Percentiles rank a stretch among this genome's conserved stretches.
Conservation (phyloP, 1,284 basidiomycete species). For the Trichosporon sp. region DNA sequence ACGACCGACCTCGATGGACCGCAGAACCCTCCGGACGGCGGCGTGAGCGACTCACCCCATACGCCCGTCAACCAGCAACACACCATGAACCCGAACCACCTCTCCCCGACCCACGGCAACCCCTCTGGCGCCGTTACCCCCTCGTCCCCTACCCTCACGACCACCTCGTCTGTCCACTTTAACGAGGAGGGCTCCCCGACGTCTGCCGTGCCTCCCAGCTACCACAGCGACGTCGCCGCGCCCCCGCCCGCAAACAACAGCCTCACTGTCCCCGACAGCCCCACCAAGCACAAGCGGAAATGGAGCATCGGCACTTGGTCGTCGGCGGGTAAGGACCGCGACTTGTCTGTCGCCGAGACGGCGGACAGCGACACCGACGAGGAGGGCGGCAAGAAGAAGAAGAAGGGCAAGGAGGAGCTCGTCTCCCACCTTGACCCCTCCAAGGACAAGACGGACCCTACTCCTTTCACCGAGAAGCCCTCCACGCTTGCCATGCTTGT, state of each 20-base stretch:
- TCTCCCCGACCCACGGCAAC: constrained; percentile 24
- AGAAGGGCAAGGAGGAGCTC: constrained; percentile 24
- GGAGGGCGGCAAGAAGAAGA: constrained; percentile 6
- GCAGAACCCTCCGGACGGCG: constrained; percentile 1
- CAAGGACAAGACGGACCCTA: constrained; percentile 61
- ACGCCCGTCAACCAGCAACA: constrained; percentile 11
- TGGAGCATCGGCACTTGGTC: constrained; percentile 34
- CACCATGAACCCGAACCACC: constrained; percentile 21
- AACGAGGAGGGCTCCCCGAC: constrained; percentile 31
- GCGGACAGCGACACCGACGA: not conserved
- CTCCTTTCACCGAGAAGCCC: constrained; percentile 67
- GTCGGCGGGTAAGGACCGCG: constrained; percentile 14
- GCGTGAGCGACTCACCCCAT: constrained; percentile 3
- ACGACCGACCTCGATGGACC: constrained; percentile 35
- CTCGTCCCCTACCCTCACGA: constrained; percentile 39
- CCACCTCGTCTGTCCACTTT: constrained; percentile 35
- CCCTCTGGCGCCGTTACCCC: constrained; percentile 26
- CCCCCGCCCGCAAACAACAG: constrained; percentile 38
- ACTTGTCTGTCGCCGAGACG: constrained; percentile 8
- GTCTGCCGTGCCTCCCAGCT: constrained; percentile 29
- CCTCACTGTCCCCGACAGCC: not conserved
- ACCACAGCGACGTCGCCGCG: constrained; percentile 50
- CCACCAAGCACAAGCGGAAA: constrained; percentile 23
- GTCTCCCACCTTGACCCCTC: constrained; percentile 44
- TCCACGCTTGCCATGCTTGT: constrained; percentile 75